Conservation (phyloP, 208 protist species). For the Leishmania tarentolae region DNA sequence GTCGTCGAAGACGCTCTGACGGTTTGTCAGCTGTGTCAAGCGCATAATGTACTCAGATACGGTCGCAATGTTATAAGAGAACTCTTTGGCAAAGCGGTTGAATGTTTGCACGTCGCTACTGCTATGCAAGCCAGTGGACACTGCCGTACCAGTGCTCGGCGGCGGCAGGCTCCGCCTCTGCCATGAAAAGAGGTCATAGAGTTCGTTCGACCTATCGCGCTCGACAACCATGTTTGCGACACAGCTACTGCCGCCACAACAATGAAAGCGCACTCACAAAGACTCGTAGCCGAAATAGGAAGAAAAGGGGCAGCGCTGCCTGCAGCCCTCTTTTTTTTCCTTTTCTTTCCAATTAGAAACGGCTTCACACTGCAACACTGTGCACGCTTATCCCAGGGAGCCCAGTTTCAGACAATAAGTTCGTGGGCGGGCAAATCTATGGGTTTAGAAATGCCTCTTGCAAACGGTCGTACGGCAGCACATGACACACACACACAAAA, state of each 20-base stretch:
- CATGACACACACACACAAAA: background rate
- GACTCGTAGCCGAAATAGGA: background rate
- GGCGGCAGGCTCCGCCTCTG: conserved; percentile 19
- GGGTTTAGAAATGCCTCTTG: background rate
- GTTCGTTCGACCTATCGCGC: conserved; percentile 50
- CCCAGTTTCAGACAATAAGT: background rate
- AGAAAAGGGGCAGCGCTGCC: background rate
- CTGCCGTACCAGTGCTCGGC: background rate
- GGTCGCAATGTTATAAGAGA: conserved; percentile 76
- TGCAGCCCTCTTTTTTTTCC: background rate
- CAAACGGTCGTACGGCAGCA: background rate
- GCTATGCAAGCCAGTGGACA: conserved; percentile 46
- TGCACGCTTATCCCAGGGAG: background rate
- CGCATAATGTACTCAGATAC: conserved; percentile 85
- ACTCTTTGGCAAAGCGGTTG: conserved; percentile 79
- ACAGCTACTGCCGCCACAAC: background rate
- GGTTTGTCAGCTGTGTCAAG: conserved; percentile 76
- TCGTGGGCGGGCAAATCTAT: background rate
- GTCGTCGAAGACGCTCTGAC: conserved; percentile 90
- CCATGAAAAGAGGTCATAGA: conserved; percentile 41
- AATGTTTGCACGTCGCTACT: conserved; percentile 80
- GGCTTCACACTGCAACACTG: background rate
- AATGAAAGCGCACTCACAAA: background rate
- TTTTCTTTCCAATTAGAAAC: too few species aligned
- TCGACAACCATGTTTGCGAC: conserved; percentile 38